Evolutionary conservation across 1,284 basidiomycete species (phyloP).

Genomic region (Ceratobasidium sp.): DNA sequence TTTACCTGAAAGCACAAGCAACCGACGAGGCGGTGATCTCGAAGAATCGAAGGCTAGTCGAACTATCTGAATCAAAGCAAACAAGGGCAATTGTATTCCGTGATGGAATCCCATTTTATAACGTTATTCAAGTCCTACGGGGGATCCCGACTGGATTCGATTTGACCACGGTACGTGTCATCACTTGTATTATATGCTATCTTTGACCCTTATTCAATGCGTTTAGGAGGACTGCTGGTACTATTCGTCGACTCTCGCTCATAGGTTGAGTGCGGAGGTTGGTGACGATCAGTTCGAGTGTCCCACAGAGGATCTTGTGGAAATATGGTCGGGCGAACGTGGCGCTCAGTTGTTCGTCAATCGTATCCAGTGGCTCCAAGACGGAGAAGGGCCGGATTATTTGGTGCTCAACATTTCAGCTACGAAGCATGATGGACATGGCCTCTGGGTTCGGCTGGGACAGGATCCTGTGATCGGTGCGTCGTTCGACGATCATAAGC

Average conservation of each 20-base stretch:
- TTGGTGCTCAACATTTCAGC: slow-evolving; percentile 24
- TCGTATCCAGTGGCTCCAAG: slow-evolving; percentile 27
- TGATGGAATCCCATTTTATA: slow-evolving; percentile 9
- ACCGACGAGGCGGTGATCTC: slow-evolving; percentile 16
- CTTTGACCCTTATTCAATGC: not conserved
- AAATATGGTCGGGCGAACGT: slow-evolving; percentile 41
- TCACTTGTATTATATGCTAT: not conserved
- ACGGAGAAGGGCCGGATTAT: not conserved
- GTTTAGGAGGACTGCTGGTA: slow-evolving; percentile 44
- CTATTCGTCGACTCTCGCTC: slow-evolving; percentile 38
- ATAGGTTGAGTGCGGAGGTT: slow-evolving; percentile 27
- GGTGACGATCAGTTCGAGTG: slow-evolving; percentile 35
- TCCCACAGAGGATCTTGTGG: slow-evolving; percentile 15
- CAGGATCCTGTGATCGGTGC: not conserved
- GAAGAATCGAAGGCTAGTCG: not conserved
- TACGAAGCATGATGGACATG: not conserved
- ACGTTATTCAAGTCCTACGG: slow-evolving; percentile 26
- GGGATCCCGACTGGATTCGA: slow-evolving; percentile 13
- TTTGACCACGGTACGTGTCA: not conserved
- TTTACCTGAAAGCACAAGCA: not conserved
- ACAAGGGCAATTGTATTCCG: slow-evolving; percentile 20
- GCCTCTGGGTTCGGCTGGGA: slow-evolving; percentile 31
- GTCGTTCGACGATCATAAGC: not conserved
- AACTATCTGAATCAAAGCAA: not conserved
- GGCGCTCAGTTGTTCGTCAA: slow-evolving; percentile 27